Evolutionary conservation across 495 filamentous ascomycete genomes (phyloP), one percentile per base, ranked within the genome.

Genomic region (Zalerion maritima): DNA sequence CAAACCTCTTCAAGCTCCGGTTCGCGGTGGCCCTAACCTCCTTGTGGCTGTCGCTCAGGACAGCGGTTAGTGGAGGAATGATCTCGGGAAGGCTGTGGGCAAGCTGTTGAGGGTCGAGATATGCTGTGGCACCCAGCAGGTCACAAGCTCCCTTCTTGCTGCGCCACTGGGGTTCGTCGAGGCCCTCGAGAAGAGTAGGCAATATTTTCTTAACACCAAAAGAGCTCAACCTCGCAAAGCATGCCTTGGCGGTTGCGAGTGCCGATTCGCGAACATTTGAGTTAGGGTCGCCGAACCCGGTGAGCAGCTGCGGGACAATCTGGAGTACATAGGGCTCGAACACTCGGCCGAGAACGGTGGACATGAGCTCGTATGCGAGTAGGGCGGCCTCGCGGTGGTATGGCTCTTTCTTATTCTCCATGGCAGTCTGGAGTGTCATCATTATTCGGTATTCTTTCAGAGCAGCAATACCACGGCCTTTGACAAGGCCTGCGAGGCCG

Each of bases 121-220:
- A 96, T 6, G 89, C 91, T 87, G 96, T 96, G 32, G 87, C 87
- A 45, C 89, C 89, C 12, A 97, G 69, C 6, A 91, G 69, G 43
- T 97, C 89, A 42, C 89, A 96, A 30, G 89, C 89, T 39, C 89
- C 89, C 56, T 93, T 94, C 50, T 97, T 94, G 57, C 82, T 94
- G 42, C 89, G 75, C 89, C 89, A 97, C 49, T 94, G 89, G 18
- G 78, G 70, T 28, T 97, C 91, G 32, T 94, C 84, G 8, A 97
- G 71, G 26, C 89, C 91, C 38, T 94, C 79, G 13, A 97, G 69
- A 3, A 97, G 68, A 12, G 78, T 93, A 2, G 89, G 89, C 22
- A 97, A 57, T 44, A 97, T 82, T 32, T 85, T 62, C 57, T 94
- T 94, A 19, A 97, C 89, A 43, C 89, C 89, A 39, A 81, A 97